Base-by-base conservation (phyloP, 2,329 filamentous ascomycete species). In the Orbilia blumenaviensis region DNA sequence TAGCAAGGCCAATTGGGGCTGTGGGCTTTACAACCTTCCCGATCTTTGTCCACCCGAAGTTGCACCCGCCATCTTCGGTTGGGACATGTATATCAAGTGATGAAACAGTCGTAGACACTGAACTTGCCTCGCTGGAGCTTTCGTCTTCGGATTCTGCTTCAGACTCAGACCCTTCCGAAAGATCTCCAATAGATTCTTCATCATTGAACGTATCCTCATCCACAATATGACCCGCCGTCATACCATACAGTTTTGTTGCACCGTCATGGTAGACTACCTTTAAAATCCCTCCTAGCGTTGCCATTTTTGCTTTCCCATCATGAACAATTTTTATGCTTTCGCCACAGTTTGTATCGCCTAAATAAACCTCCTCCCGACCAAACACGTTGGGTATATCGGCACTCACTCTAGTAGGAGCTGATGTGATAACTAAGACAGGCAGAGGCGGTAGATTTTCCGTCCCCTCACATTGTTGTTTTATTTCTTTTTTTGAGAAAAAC, bases 401-500 rank as follows among this genome's bases (percentile, higher is more conserved):
- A 2, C 41, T 14, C 16, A 73, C 21, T 25, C 21, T 60, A 3
- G 16, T 27, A 14, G 68, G 68, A 0, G 61, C 41, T 6, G 68
- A 73, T n/a, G 50, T 36, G 12, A 66, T 46, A 8, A 61, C 68
- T 9, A 73, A 18, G 6, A 73, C 61, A 1, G 68, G 68, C 6
- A 73, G 16, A 10, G 68, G 58, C 6, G 68, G 61, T 14, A 73
- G n/a, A 23, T 50, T 60, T 5, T 34, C 61, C 3, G 48, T 61
- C 7, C 64, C 68, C 18, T 73, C 61, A 23, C 61, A 73, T 48
- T 73, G 68, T 46, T 73, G 54, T 29, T 44, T 73, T 1, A 73
- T 52, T 29, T 73, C 68, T 18, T 66, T 73, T 42, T 60, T 73
- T 16, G 75, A 64, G 66, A 80, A 80, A 41, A 80, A 80, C n/a